Conservation (phyloP, 169 alveolate genomes). For the Eimeria acervulina region DNA sequence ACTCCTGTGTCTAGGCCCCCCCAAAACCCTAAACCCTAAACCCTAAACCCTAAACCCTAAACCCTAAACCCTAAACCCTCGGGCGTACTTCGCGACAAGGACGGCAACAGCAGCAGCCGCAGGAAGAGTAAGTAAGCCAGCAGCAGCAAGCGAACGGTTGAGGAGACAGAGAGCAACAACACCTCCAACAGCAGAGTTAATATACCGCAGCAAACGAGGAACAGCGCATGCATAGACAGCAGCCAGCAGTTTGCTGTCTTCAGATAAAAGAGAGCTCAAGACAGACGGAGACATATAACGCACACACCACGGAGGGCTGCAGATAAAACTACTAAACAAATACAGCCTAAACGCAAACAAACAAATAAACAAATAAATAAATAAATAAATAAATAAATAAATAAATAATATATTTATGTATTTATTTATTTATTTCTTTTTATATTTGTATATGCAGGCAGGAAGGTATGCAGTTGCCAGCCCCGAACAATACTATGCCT, state of each 20-base stretch:
- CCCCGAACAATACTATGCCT: too few relatives aligned
- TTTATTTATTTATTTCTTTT: too few relatives aligned
- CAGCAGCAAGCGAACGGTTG: slow-evolving; percentile 34
- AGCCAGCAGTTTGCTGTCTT: slow-evolving; percentile 53
- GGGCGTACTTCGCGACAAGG: slow-evolving; percentile 55
- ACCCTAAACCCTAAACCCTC: background rate
- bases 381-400: too few relatives aligned
- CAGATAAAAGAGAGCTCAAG: background rate
- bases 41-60: background rate
- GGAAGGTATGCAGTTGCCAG: too few relatives aligned
- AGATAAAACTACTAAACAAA: background rate
- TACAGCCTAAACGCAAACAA: slow-evolving; percentile 42
- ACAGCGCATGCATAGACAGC: background rate
- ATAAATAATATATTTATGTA: too few relatives aligned
- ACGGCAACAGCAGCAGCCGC: slow-evolving; percentile 55
- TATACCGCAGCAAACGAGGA: slow-evolving; percentile 53
- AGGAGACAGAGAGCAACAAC: slow-evolving; percentile 11
- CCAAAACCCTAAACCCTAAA: background rate
- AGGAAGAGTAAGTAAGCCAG: slow-evolving; percentile 55
- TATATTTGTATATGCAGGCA: too few relatives aligned
- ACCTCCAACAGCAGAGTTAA: slow-evolving; percentile 59
- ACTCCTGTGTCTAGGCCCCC: too few relatives aligned
- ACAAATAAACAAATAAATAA: too few relatives aligned
- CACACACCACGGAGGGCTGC: slow-evolving; percentile 46
- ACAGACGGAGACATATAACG: slow-evolving; percentile 3